Evolutionary conservation across 192 early-diverging fungal species (phyloP).

Genomic region (Coemansia aciculifera): DNA sequence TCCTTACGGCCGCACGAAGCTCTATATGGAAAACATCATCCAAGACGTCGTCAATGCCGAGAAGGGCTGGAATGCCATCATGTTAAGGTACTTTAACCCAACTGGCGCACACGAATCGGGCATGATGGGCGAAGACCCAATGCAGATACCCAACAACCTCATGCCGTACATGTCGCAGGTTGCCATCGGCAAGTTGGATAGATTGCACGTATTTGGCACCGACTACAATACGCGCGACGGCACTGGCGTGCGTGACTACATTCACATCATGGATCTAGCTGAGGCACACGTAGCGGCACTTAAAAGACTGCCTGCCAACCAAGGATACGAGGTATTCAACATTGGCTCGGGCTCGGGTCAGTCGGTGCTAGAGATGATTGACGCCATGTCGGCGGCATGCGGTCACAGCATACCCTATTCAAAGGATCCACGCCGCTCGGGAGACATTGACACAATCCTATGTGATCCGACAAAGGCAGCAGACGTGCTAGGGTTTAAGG

Average conservation of each 20-base stretch:
- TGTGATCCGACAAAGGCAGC: conserved; percentile 72
- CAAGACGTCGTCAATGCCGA: conserved; percentile 68
- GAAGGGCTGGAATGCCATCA: conserved; percentile 62
- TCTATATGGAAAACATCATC: conserved; percentile 86
- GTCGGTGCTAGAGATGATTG: conserved; percentile 89
- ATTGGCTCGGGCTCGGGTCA: conserved; percentile 90
- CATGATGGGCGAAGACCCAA: conserved; percentile 89
- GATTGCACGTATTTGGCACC: conserved; percentile 85
- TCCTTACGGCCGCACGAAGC: conserved; percentile 95
- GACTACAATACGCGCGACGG: conserved; percentile 94
- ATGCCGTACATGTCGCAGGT: conserved; percentile 90
- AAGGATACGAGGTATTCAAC: conserved; percentile 75
- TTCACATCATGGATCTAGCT: conserved; percentile 93
- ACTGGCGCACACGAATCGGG: conserved; percentile 89
- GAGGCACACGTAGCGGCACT: conserved; percentile 85
- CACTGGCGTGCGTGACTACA: conserved; percentile 91
- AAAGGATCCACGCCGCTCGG: conserved; percentile 66
- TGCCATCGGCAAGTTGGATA: conserved; percentile 76
- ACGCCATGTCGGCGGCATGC: conserved; percentile 77
- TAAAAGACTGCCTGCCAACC: conserved; percentile 64
- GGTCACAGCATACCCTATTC: conserved; percentile 76
- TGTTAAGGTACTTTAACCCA: conserved; percentile 94
- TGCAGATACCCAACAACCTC: conserved; percentile 83
- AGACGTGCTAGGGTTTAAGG: conserved; percentile 65
- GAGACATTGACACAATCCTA: conserved; percentile 84